A percentile compares a stretch with the other conserved stretches of the same genome.
Conservation (phyloP, 2,329 filamentous ascomycete species). For the Xylaria sp. region DNA sequence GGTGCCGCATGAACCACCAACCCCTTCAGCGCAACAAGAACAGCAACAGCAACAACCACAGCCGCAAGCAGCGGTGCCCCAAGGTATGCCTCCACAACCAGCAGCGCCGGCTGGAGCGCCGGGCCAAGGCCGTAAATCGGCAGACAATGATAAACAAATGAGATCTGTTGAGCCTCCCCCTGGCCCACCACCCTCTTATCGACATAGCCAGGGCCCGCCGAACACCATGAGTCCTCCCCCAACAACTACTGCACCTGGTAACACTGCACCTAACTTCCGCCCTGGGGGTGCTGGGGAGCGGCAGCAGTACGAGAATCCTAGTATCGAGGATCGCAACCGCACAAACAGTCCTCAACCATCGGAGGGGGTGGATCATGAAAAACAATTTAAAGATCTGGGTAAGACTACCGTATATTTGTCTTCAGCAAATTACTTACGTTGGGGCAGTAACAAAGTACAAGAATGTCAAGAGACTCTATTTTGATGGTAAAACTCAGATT, state of each 20-base stretch:
- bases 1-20: constrained; percentile 44
- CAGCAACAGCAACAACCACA: constrained; percentile 36
- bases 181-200: constrained; percentile 63
- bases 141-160: constrained; percentile 61
- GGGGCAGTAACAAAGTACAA: constrained; percentile 89
- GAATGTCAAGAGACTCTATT: constrained; percentile 97
- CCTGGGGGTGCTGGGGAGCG: constrained; percentile 54
- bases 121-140: constrained; percentile 58
- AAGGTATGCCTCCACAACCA: constrained; percentile 61
- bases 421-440: constrained; percentile 49
- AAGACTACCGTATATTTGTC: constrained; percentile 45
- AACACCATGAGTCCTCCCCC: constrained; percentile 59
- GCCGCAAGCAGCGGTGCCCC: constrained; percentile 48
- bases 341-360: constrained; percentile 66
- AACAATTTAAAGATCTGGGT: constrained; percentile 69
- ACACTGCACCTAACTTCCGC: constrained; percentile 55
- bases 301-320: constrained; percentile 58
- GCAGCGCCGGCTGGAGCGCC: constrained; percentile 52
- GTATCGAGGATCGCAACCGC: constrained; percentile 59
- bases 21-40: constrained; percentile 43
- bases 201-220: constrained; percentile 60
- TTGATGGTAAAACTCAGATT: constrained; percentile 93
- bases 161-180: constrained; percentile 57
- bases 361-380: constrained; percentile 61
- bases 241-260: constrained; percentile 52